Evolutionary conservation across 345 rosid species (phyloP).

Genomic region (Excoecaria cochinchinensis): DNA sequence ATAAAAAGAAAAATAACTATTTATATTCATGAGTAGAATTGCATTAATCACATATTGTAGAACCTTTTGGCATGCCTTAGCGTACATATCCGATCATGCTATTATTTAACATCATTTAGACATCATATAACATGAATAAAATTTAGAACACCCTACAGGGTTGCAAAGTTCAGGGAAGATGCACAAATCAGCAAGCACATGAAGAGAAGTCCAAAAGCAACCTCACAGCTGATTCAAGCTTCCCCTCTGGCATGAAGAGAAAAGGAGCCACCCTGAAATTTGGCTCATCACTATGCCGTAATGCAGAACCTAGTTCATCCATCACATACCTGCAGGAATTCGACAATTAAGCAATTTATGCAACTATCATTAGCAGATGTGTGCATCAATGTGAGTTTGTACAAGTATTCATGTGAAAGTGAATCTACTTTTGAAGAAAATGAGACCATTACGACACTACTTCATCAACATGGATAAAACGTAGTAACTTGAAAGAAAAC

Average conservation of each 20-base stretch:
- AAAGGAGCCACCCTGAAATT: constrained; percentile 90
- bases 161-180: constrained; percentile 9
- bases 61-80: background rate
- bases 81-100: too few relatives aligned
- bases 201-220: constrained; percentile 16
- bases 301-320: constrained; percentile 96
- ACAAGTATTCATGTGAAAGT: too few relatives aligned
- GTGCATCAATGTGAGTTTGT: background rate
- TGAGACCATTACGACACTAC: background rate
- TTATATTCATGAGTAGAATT: background rate
- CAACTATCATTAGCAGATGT: background rate
- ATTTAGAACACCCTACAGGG: background rate
- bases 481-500: too few relatives aligned
- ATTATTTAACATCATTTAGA: background rate
- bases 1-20: background rate
- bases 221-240: constrained; percentile 87
- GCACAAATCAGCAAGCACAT: constrained; percentile 12
- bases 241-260: constrained; percentile 87
- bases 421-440: background rate
- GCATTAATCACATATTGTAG: background rate
- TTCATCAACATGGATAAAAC: too few relatives aligned
- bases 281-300: constrained; percentile 84
- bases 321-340: constrained; percentile 72
- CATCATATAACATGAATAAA: background rate
- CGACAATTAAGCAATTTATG: constrained; percentile 11